Evolutionary conservation across 805 yeast species (phyloP).

Genomic region (Sugiyamaella floridensis): DNA sequence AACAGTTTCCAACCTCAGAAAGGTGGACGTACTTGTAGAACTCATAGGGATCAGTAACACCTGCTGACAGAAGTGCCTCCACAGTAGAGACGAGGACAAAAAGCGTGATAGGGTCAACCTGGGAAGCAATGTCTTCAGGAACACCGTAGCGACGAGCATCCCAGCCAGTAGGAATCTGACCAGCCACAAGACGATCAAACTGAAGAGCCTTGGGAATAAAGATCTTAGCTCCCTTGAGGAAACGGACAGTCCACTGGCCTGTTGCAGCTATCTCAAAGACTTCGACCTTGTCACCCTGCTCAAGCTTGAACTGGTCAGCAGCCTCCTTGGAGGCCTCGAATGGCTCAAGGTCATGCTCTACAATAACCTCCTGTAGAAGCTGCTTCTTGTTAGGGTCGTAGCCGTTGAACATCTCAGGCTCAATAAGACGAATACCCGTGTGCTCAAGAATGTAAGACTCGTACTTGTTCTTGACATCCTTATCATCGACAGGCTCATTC

Average conservation of each 20-base stretch:
- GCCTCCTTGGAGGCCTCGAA: slow-evolving; percentile 93
- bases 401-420: slow-evolving; percentile 89
- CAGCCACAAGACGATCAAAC: slow-evolving; percentile 56
- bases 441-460: slow-evolving; percentile 85
- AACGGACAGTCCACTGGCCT: slow-evolving; percentile 86
- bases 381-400: slow-evolving; percentile 93
- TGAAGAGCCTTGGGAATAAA: slow-evolving; percentile 82
- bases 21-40: slow-evolving; percentile 97
- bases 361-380: slow-evolving; percentile 88
- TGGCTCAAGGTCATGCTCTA: slow-evolving; percentile 94
- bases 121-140: slow-evolving; percentile 82
- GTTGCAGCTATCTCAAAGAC: slow-evolving; percentile 79
- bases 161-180: slow-evolving; percentile 99
- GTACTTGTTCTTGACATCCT: slow-evolving; percentile 85
- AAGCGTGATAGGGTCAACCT: slow-evolving; percentile 94
- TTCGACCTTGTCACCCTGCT: slow-evolving; percentile 92
- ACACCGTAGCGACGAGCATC: slow-evolving; percentile 91
- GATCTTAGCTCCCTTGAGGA: slow-evolving; percentile 88
- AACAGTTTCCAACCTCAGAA: slow-evolving; percentile 97
- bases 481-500: slow-evolving; percentile 86
- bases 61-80: slow-evolving; percentile 88
- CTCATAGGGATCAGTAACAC: slow-evolving; percentile 97
- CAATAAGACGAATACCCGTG: slow-evolving; percentile 93
- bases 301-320: slow-evolving; percentile 87
- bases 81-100: slow-evolving; percentile 89